Percentiles rank a stretch among this genome's conserved stretches.
Conservation (phyloP, 768 basidiomycete species). For the Boletellus ananas region DNA sequence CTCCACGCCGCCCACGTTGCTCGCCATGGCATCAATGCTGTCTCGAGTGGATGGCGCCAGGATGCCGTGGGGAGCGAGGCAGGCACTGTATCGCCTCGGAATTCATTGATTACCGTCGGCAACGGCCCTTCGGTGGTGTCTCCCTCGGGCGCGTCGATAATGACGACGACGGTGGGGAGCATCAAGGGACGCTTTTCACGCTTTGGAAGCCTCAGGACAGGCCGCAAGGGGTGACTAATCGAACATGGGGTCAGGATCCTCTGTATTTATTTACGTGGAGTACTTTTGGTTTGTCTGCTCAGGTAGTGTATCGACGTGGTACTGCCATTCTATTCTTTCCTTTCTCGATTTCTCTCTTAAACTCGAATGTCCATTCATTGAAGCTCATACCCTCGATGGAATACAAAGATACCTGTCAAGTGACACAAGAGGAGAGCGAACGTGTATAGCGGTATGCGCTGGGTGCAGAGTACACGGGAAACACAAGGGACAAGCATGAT, state of each 20-base stretch:
- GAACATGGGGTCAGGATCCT: not conserved
- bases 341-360: too few relatives aligned
- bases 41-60: conserved; percentile 67
- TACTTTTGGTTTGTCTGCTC: not conserved
- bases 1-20: conserved; percentile 78
- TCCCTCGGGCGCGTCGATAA: conserved; percentile 53
- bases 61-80: conserved; percentile 44
- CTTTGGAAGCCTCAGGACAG: conserved; percentile 65
- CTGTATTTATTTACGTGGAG: not conserved
- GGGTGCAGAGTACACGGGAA: conserved; percentile 11
- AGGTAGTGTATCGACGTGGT: conserved; percentile 5
- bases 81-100: conserved; percentile 56
- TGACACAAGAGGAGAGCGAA: conserved; percentile 16
- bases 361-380: too few relatives aligned
- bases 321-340: not conserved
- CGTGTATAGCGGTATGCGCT: conserved; percentile 6
- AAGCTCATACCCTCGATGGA: not conserved
- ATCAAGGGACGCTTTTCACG: conserved; percentile 74
- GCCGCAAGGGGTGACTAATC: conserved; percentile 34
- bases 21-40: conserved; percentile 77
- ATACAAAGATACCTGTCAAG: conserved; percentile 16
- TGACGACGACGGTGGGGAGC: conserved; percentile 60
- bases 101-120: conserved; percentile 73
- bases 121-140: conserved; percentile 36
- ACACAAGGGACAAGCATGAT: conserved; percentile 1